Percentiles rank a stretch among this genome's conserved stretches.
phyloP scores from a whole-genome alignment of 495 filamentous ascomycete species.

The Bathelium albidoporum region DNA sequence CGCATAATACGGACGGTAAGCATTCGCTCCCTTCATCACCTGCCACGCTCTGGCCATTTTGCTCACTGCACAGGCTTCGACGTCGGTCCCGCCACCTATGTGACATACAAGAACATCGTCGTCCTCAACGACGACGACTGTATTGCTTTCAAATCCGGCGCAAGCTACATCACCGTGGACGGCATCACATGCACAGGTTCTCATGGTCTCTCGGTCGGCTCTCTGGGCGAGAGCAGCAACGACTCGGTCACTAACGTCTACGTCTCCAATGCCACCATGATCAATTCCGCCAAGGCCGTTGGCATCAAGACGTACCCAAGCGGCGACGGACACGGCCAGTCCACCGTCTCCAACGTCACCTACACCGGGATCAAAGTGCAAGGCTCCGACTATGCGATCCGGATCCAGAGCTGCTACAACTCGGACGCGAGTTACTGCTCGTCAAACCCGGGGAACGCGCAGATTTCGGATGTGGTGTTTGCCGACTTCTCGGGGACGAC shows the following conservation, averaged over 20 bases:
- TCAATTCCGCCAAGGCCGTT: slow-evolving; percentile 5
- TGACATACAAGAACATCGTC: slow-evolving; percentile 27
- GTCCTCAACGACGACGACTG: slow-evolving; percentile 41
- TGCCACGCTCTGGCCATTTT: not conserved
- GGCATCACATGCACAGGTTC: slow-evolving; percentile 10
- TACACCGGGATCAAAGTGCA: slow-evolving; percentile 31
- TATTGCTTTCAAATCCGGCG: slow-evolving; percentile 29
- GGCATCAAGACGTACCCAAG: slow-evolving; percentile 8
- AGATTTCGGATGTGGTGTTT: slow-evolving; percentile 31
- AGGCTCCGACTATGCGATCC: slow-evolving; percentile 37
- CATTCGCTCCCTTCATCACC: slow-evolving; percentile 29
- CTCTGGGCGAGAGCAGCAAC: slow-evolving; percentile 1
- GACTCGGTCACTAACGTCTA: not conserved
- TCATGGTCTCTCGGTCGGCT: slow-evolving; percentile 9
- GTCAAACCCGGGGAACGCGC: slow-evolving; percentile 29
- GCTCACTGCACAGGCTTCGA: slow-evolving; percentile 29
- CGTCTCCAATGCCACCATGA: not conserved
- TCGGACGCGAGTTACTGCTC: slow-evolving; percentile 34
- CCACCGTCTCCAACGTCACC: slow-evolving; percentile 37
- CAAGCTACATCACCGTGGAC: slow-evolving; percentile 1
- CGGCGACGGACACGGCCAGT: slow-evolving; percentile 22
- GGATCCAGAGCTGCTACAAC: slow-evolving; percentile 41
- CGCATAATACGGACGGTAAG: slow-evolving; percentile 4
- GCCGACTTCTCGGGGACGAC: slow-evolving; percentile 34
- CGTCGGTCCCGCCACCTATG: slow-evolving; percentile 34